Percentiles rank a stretch among this genome's conserved stretches.
Conservation (phyloP, 2,329 filamentous ascomycete species). For the Claviceps cyperi region DNA sequence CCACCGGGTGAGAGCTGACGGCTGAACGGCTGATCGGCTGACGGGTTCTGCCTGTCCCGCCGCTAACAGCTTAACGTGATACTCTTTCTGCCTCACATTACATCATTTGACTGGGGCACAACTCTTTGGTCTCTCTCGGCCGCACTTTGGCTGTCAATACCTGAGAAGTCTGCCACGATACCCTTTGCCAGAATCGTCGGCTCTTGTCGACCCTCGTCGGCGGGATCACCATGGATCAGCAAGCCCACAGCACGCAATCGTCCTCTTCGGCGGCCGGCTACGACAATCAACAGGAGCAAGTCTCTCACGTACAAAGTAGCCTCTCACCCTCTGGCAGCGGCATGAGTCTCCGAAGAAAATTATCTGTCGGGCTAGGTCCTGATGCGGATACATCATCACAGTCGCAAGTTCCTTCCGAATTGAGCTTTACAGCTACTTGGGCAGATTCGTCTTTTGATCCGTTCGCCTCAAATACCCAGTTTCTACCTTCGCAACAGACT, state of each 20-base stretch:
- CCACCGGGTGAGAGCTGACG: background rate
- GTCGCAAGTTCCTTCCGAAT: constrained; percentile 20
- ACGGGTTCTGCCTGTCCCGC: no score
- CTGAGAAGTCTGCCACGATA: constrained; percentile 30
- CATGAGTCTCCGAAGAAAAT: constrained; percentile 28
- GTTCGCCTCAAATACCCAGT: constrained; percentile 32
- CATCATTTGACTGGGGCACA: constrained; percentile 12
- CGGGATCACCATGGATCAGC: constrained; percentile 27
- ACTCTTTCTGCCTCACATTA: constrained; percentile 8
- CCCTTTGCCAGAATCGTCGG: constrained; percentile 1
- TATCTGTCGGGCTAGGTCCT: constrained; percentile 41
- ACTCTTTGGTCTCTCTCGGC: constrained; percentile 9
- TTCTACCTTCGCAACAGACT: constrained; percentile 32
- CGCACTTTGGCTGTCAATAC: constrained; percentile 27
- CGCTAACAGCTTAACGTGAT: background rate
- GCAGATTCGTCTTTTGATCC: constrained; percentile 25
- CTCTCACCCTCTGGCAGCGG: constrained; percentile 50
- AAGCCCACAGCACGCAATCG: constrained; percentile 39
- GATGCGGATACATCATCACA: constrained; percentile 36
- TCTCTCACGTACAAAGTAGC: constrained; percentile 47
- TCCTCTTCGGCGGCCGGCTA: constrained; percentile 36
- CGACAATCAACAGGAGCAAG: constrained; percentile 32
- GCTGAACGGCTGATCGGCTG: no score
- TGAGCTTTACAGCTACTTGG: constrained; percentile 15
- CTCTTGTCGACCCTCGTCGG: background rate